phyloP scores from a whole-genome alignment of 225 moss, liverwort and hornwort species.

The Pseudoscleropodium purum region DNA sequence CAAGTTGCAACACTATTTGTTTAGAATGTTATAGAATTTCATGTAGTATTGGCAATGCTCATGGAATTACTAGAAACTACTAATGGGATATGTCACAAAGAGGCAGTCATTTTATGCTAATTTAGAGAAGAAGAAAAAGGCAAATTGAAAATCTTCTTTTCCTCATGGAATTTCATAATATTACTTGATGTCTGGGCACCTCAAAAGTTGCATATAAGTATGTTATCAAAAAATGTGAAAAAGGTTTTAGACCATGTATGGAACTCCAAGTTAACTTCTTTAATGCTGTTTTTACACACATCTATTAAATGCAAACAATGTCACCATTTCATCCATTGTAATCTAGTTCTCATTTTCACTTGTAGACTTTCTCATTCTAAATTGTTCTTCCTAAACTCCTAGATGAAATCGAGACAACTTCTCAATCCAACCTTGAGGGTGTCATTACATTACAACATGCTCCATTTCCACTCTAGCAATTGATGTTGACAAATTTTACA shows the following conservation, averaged over 20 bases:
- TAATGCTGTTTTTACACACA: not conserved
- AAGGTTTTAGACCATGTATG: not conserved
- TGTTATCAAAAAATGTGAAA: no score
- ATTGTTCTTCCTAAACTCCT: not conserved
- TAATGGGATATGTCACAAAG: rapidly evolving
- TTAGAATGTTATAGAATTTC: not conserved
- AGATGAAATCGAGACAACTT: not conserved
- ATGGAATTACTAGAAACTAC: not conserved
- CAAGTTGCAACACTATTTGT: not conserved
- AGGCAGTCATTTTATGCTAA: rapidly evolving
- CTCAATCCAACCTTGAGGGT: not conserved
- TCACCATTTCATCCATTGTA: not conserved
- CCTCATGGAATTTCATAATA: not conserved
- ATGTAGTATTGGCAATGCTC: not conserved
- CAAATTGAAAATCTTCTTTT: not conserved
- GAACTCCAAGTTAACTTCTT: not conserved
- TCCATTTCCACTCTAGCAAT: no score
- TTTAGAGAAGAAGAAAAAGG: not conserved
- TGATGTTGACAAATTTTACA: not conserved
- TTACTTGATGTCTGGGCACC: rapidly evolving
- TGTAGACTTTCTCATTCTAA: not conserved
- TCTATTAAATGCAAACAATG: not conserved
- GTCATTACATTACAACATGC: not conserved
- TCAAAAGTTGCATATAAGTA: not conserved
- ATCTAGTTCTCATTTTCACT: not conserved